These are phyloP conservation scores for Pichia sp. DNA, from an alignment of 1,139 yeast species.

Conservation along the genomic window DNA sequence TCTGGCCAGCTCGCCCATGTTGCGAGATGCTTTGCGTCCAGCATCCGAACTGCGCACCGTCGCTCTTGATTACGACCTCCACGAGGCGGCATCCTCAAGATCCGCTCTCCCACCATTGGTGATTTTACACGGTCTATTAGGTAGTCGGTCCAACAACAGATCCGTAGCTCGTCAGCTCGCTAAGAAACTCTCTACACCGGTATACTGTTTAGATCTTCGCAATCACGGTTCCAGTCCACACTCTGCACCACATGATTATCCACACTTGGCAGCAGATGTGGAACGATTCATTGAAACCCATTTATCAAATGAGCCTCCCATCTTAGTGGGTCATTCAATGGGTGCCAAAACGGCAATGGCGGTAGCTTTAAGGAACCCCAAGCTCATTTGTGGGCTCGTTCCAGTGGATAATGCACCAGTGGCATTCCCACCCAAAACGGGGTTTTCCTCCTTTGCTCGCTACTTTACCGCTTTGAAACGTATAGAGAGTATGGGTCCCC, in stretches of 20 bases:
- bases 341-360: constrained; percentile 97
- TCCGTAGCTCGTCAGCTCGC: constrained; percentile 44
- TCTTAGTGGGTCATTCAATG: constrained; percentile 87
- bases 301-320: constrained; percentile 44
- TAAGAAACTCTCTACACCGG: constrained; percentile 30
- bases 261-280: constrained; percentile 79
- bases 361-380: constrained; percentile 63
- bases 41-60: too few relatives aligned
- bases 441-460: constrained; percentile 53
- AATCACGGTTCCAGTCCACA: constrained; percentile 95
- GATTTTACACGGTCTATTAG: constrained; percentile 85
- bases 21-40: too few relatives aligned
- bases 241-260: constrained; percentile 59
- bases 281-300: constrained; percentile 55
- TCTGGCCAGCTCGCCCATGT: too few relatives aligned
- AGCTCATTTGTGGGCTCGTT: constrained; percentile 54
- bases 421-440: constrained; percentile 38
- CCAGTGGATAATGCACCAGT: constrained; percentile 87
- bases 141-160: constrained; percentile 71
- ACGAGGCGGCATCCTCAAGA: too few relatives aligned
- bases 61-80: too few relatives aligned
- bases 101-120: too few relatives aligned
- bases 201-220: constrained; percentile 76
- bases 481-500: constrained; percentile 33
- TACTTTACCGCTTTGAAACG: constrained; percentile 59